Base-by-base conservation (phyloP, 305 asterid genomes). In the Euphrasia arctica region DNA sequence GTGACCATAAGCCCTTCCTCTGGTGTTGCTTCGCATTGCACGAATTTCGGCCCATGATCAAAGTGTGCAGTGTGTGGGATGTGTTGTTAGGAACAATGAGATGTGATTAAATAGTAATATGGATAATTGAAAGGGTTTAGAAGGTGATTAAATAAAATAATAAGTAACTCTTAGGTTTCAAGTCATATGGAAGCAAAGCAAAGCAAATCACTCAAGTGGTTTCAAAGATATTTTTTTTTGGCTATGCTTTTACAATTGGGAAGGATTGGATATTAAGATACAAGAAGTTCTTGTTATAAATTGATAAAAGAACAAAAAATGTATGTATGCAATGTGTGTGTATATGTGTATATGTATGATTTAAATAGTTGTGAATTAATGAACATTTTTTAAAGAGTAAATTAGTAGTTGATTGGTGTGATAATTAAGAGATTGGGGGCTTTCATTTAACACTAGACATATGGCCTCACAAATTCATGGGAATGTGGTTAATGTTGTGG, bases 1-100 rank as follows among this genome's bases (percentile, higher is more conserved):
- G 96, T 13, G 94, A 85, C 96, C 96, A 88, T 9, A 88, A 70
- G 18, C 96, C 96, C 75, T 84, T 88, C 72, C 86, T 83, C 29
- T 85, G 70, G 79, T 85, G 85, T 77, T 78, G 91, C 77, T 84
- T 83, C 65, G 72, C 77, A 70, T 82, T 65, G 75, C 86, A 77
- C 42, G 95, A 80, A 9, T 81, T 88, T 32, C 91, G 82, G 51
- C 97, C 96, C 97, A 90, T 90, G 43, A 39, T 39, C 32, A 39
- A 15, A 49, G 9, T 49, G 18, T 49, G 51, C 43, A 43, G n/a
- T 43, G 50, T 43, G 50, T 43, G 49, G 6, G 3, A 43, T 43
- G 9, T 41, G 13, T 43, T 43, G 49, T 11, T 43, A 43, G 50
- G 18, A 47, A 47, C 5, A 3, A 12, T 4, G 13, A 45, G 6